A percentile compares a stretch with the other conserved stretches of the same genome.
phyloP scores from a whole-genome alignment of 2,329 filamentous ascomycete genomes.

The Aspergillus ustus region DNA sequence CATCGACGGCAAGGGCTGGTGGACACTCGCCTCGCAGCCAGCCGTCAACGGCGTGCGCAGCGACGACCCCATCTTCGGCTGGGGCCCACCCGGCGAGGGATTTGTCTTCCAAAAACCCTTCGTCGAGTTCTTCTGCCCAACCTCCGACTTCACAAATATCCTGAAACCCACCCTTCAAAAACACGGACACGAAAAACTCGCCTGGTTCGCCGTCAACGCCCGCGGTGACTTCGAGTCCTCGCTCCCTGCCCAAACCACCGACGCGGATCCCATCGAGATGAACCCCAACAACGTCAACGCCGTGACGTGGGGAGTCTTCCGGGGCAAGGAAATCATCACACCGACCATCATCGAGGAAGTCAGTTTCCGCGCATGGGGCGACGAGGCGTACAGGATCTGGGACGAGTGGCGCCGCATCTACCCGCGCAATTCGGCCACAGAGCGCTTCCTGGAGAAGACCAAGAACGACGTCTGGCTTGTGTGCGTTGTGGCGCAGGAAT shows the following conservation, averaged over 20 bases:
- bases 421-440: slow-evolving; percentile 71
- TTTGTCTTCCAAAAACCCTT: slow-evolving; percentile 99
- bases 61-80: slow-evolving; percentile 80
- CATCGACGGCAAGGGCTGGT: slow-evolving; percentile 82
- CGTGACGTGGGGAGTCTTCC: slow-evolving; percentile 96
- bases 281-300: slow-evolving; percentile 74
- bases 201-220: slow-evolving; percentile 85
- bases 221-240: slow-evolving; percentile 77
- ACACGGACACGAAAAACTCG: slow-evolving; percentile 68
- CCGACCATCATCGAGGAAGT: slow-evolving; percentile 97
- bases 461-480: slow-evolving; percentile 82
- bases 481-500: slow-evolving; percentile 63
- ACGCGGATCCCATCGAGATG: slow-evolving; percentile 39
- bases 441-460: slow-evolving; percentile 69
- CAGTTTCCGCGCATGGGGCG: slow-evolving; percentile 89
- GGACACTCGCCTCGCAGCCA: slow-evolving; percentile 94
- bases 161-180: slow-evolving; percentile 67
- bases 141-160: slow-evolving; percentile 66
- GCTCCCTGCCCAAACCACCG: slow-evolving; percentile 31
- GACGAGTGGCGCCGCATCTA: slow-evolving; percentile 91
- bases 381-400: slow-evolving; percentile 97
- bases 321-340: slow-evolving; percentile 92
- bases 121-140: slow-evolving; percentile 90
- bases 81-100: slow-evolving; percentile 82
- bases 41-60: slow-evolving; percentile 85